Percentiles rank a stretch among this genome's conserved stretches.
These are phyloP conservation scores for Trichoderma semiorbis DNA, from an alignment of 2,329 filamentous ascomycete species.

Conservation along the genomic window DNA sequence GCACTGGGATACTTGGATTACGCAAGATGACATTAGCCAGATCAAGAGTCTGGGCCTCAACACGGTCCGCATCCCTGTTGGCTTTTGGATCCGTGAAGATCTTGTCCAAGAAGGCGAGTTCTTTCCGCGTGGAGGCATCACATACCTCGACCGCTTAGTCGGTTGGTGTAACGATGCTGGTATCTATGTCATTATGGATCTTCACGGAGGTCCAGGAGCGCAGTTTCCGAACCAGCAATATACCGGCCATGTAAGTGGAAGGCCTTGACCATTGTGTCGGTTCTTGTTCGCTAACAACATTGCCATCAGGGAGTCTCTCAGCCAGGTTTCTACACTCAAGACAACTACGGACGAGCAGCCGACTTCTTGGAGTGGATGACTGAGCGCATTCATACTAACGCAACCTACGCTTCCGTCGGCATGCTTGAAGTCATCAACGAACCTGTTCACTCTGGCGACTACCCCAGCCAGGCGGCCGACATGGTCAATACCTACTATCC, in stretches of 20 bases:
- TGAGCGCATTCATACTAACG: not conserved
- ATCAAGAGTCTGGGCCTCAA: not conserved
- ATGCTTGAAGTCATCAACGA: conserved; percentile 27
- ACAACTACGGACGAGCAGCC: not conserved
- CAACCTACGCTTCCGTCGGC: not conserved
- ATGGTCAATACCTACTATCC: conserved; percentile 29
- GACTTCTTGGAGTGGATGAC: not conserved
- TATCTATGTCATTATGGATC: not conserved
- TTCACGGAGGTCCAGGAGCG: not conserved
- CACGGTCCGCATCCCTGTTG: not conserved
- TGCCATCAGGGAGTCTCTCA: not conserved
- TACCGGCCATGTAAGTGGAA: not conserved
- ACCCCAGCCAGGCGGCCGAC: conserved; percentile 23
- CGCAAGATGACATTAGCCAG: not conserved
- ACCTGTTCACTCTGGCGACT: conserved; percentile 40
- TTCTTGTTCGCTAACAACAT: not conserved
- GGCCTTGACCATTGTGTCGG: accelerated
- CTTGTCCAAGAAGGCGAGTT: not conserved
- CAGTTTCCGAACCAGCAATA: not conserved
- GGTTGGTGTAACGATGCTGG: not conserved
- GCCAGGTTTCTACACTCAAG: not conserved
- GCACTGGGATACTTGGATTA: not conserved
- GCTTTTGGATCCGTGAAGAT: not conserved
- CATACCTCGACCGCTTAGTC: not conserved
- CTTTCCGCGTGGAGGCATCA: not conserved